Conservation (phyloP, 2,329 filamentous ascomycete species). For the Teratosphaeria epicoccoides region DNA sequence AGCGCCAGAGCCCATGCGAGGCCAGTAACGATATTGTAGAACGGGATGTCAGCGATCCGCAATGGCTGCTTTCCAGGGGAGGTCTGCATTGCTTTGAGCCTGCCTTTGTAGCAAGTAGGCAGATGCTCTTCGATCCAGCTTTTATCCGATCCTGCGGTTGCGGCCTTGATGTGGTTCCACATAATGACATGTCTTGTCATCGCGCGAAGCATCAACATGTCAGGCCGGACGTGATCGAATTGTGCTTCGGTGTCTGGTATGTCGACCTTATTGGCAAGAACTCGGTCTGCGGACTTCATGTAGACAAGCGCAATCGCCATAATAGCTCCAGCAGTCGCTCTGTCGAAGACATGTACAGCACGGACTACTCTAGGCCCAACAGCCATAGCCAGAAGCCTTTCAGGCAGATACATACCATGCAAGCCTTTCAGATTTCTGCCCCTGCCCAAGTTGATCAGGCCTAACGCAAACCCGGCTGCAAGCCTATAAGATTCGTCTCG, state of each 20-base stretch:
- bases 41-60: slow-evolving; percentile 73
- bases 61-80: slow-evolving; percentile 32
- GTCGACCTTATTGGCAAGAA: slow-evolving; percentile 83
- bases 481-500: slow-evolving; percentile 94
- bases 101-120: slow-evolving; percentile 56
- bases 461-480: slow-evolving; percentile 84
- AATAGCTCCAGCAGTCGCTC: slow-evolving; percentile 85
- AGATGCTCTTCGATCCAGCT: slow-evolving; percentile 68
- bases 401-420: slow-evolving; percentile 86
- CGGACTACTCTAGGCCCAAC: slow-evolving; percentile 85
- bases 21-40: slow-evolving; percentile 85
- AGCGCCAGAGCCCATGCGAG: slow-evolving; percentile 59
- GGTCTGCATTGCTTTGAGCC: slow-evolving; percentile 41
- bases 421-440: slow-evolving; percentile 79
- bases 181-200: slow-evolving; percentile 84
- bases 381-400: slow-evolving; percentile 74
- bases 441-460: slow-evolving; percentile 88
- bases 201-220: slow-evolving; percentile 81
- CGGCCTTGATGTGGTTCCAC: slow-evolving; percentile 62
- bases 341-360: slow-evolving; percentile 83
- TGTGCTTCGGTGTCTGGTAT: slow-evolving; percentile 82
- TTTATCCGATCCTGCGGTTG: background rate
- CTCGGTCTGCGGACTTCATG: slow-evolving; percentile 87
- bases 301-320: slow-evolving; percentile 85
- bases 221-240: slow-evolving; percentile 90